Evolutionary conservation across 2,329 filamentous ascomycete genomes (phyloP), one percentile per base, ranked within the genome.

Genomic region (Xylaria sp.): DNA sequence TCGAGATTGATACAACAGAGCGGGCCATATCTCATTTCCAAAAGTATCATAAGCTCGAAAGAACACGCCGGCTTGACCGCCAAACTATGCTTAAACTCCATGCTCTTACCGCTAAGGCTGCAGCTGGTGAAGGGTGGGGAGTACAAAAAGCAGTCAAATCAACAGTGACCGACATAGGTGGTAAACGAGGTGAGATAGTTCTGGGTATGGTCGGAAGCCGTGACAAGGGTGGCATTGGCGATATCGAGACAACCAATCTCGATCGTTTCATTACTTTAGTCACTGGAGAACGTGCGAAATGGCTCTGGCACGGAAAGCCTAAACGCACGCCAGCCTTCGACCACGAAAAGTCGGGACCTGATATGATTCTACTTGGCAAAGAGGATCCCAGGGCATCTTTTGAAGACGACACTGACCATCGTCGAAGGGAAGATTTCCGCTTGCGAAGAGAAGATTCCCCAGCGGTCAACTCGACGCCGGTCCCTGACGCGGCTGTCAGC

Each of bases 81-180:
- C 87, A 90, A 71, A 98, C 94, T 0, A 80, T 98, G 37, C 87
- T 94, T 59, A 88, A 87, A 59, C 82, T 99, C 46, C 94, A 96
- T 70, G 87, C 86, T 50, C 86, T 84, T n/a, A 97, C 94, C 12
- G 92, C 92, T 40, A 98, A 97, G 75, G 93, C 92, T 33, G 94
- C 93, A 2, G 91, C 90, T 53, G 90, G 92, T 35, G 93, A 97
- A 73, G 91, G 90, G 2, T 97, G 94, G 92, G 91, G 90, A 15
- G 92, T 96, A n/a, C 92, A 93, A 53, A 90, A 92, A 72, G 94
- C 94, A 17, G 92, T 99, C 71, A 98, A 98, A 75, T 96, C 92
- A 2, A 97, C 94, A 0, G 91, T 98, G 49, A 93, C 91, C 17
- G 95, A 97, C 76, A 87, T 99, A 40, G 92, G 92, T 69, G 94